These are phyloP conservation scores for Ophiostoma tasmaniense DNA, from an alignment of 2,329 filamentous ascomycete genomes.

Conservation along the genomic window DNA sequence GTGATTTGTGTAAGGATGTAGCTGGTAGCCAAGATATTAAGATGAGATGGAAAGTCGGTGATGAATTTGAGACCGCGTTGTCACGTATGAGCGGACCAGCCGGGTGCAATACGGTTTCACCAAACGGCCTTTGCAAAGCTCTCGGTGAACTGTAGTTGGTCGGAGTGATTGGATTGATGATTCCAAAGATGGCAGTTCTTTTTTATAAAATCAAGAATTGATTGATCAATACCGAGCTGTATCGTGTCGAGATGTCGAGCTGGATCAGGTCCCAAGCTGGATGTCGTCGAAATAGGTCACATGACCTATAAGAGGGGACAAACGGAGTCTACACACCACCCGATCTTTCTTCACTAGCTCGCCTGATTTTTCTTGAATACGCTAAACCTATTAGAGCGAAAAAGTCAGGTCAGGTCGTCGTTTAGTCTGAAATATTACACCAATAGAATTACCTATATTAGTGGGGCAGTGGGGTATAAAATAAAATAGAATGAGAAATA, in stretches of 20 bases:
- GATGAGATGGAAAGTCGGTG: neutral
- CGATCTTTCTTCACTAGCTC: too few species aligned
- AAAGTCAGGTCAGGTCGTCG: too few species aligned
- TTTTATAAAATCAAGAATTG: neutral
- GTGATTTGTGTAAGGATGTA: neutral
- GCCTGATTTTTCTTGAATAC: too few species aligned
- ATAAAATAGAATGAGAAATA: too few species aligned
- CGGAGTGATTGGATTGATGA: neutral
- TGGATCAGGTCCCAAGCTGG: neutral
- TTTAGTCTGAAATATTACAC: too few species aligned
- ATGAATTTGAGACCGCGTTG: neutral
- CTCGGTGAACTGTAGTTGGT: neutral
- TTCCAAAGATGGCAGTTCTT: neutral
- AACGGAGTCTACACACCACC: too few species aligned
- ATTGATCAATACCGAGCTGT: neutral
- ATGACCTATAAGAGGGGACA: neutral
- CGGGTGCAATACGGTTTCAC: neutral
- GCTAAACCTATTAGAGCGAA: too few species aligned
- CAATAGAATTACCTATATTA: too few species aligned
- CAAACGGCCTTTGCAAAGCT: neutral
- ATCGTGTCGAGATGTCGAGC: neutral
- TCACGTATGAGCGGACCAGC: neutral
- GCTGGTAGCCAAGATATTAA: neutral
- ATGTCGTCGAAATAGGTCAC: slow-evolving; percentile 6
- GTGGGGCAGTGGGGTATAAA: too few species aligned